These are phyloP conservation scores for Candida insectalens DNA, from an alignment of 805 yeast species.

Conservation along the genomic window DNA sequence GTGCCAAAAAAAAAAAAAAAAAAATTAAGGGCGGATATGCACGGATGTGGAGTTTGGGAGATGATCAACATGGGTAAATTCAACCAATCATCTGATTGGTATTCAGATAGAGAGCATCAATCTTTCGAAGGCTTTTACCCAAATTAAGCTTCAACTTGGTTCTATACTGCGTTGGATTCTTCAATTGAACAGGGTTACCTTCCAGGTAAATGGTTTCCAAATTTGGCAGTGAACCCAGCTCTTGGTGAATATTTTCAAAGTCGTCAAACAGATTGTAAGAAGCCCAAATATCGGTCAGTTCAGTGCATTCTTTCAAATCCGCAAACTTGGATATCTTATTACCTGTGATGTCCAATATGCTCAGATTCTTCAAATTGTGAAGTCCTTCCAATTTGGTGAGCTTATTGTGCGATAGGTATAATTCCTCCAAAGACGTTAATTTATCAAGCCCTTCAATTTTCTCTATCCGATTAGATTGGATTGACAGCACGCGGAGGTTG, in stretches of 20 bases:
- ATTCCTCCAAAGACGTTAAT: slow-evolving; percentile 66
- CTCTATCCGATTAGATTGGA: slow-evolving; percentile 76
- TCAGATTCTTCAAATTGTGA: slow-evolving; percentile 57
- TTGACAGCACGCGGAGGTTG: slow-evolving; percentile 68
- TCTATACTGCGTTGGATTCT: slow-evolving; percentile 74
- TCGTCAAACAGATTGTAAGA: slow-evolving; percentile 62
- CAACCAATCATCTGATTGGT: slow-evolving; percentile 6
- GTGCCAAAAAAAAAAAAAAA: no score
- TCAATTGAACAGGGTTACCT: slow-evolving; percentile 76
- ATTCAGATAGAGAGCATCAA: slow-evolving; percentile 72
- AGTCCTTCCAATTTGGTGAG: slow-evolving; percentile 67
- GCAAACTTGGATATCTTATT: slow-evolving; percentile 56
- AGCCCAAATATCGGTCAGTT: slow-evolving; percentile 93
- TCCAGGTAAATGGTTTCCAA: slow-evolving; percentile 90
- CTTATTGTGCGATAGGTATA: slow-evolving; percentile 82
- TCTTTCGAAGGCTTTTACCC: slow-evolving; percentile 64
- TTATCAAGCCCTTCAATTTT: slow-evolving; percentile 76
- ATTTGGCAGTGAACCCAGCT: slow-evolving; percentile 50
- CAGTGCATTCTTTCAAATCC: slow-evolving; percentile 50
- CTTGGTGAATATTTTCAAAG: slow-evolving; percentile 59
- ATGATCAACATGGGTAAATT: neutral
- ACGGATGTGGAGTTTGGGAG: neutral
- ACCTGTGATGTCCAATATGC: slow-evolving; percentile 72
- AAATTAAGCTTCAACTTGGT: slow-evolving; percentile 69
- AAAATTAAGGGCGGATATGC: neutral